Percentiles rank a stretch among this genome's conserved stretches.
phyloP scores from a whole-genome alignment of 2,329 filamentous ascomycete species.

The Zymoseptoria crescenta region DNA sequence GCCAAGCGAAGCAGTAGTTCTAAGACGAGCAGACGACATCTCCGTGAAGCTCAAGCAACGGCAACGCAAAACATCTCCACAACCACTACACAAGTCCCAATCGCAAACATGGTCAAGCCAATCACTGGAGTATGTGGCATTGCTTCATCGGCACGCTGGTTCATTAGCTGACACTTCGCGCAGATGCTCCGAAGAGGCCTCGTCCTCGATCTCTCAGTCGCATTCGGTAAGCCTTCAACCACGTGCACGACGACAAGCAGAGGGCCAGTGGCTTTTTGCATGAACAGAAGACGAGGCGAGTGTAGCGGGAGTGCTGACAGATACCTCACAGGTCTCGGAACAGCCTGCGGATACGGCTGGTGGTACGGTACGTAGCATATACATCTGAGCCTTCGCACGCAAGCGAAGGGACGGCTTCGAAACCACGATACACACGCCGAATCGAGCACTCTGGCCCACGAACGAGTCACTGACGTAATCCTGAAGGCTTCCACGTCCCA shows the following conservation, averaged over 20 bases:
- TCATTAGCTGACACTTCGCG: constrained; percentile 20
- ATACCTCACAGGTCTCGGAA: constrained; percentile 48
- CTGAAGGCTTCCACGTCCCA: constrained; percentile 55
- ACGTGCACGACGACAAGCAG: neutral
- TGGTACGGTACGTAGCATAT: constrained; percentile 52
- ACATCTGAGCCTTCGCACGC: neutral
- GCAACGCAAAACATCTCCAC: neutral
- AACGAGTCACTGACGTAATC: constrained; percentile 6
- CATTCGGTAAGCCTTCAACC: constrained; percentile 49
- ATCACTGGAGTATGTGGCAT: constrained; percentile 42
- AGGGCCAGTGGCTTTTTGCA: neutral
- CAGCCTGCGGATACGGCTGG: constrained; percentile 56
- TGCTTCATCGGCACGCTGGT: constrained; percentile 6
- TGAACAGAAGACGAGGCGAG: neutral
- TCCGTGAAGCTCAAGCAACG: neutral
- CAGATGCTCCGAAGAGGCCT: constrained; percentile 60
- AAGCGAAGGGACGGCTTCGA: constrained; percentile 5
- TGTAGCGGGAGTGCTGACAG: constrained; percentile 7
- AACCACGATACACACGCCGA: neutral
- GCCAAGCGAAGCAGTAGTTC: neutral
- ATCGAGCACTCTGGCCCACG: neutral
- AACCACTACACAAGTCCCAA: neutral
- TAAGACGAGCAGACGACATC: neutral
- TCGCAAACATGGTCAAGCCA: constrained; percentile 36
- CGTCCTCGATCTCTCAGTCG: constrained; percentile 59